These are phyloP conservation scores for Cutaneotrichosporon spelunceum DNA, from an alignment of 1,284 basidiomycete species.

Conservation along the genomic window DNA sequence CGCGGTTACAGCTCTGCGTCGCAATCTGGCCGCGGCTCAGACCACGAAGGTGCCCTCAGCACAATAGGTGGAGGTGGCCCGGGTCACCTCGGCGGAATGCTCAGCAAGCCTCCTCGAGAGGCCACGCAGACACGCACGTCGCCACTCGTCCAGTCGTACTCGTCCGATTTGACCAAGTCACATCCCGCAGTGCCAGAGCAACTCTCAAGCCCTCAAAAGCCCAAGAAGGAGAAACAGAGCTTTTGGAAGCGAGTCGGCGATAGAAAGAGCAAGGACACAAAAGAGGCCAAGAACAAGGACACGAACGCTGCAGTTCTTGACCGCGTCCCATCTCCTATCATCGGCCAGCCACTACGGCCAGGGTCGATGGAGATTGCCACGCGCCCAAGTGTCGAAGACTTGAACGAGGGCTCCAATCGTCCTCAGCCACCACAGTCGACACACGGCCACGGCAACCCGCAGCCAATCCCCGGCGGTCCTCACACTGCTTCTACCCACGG, in stretches of 20 bases:
- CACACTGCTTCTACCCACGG: constrained; percentile 15
- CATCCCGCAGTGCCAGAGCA: constrained; percentile 4
- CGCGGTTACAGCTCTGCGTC: constrained; percentile 21
- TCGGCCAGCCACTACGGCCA: background rate
- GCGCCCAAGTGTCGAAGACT: constrained; percentile 25
- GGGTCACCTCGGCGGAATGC: constrained; percentile 12
- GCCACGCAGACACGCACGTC: constrained; percentile 5
- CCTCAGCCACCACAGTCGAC: background rate
- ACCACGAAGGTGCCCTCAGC: constrained; percentile 14
- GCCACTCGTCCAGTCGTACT: constrained; percentile 22
- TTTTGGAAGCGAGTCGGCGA: constrained; percentile 18
- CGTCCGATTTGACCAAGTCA: constrained; percentile 6
- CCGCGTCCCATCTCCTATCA: background rate
- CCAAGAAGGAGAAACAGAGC: constrained; percentile 22
- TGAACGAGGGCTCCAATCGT: constrained; percentile 12
- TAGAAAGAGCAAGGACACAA: constrained; percentile 14
- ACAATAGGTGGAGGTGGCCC: background rate
- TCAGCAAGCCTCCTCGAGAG: constrained; percentile 16
- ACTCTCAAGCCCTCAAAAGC: background rate
- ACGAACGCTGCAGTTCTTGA: background rate
- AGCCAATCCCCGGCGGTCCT: background rate
- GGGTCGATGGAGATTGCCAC: constrained; percentile 11
- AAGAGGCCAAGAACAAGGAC: constrained; percentile 2
- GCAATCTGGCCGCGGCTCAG: constrained; percentile 19
- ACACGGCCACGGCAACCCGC: background rate